phyloP scores from a whole-genome alignment of 495 filamentous ascomycete species.

The Pseudotulostoma volvatum region DNA sequence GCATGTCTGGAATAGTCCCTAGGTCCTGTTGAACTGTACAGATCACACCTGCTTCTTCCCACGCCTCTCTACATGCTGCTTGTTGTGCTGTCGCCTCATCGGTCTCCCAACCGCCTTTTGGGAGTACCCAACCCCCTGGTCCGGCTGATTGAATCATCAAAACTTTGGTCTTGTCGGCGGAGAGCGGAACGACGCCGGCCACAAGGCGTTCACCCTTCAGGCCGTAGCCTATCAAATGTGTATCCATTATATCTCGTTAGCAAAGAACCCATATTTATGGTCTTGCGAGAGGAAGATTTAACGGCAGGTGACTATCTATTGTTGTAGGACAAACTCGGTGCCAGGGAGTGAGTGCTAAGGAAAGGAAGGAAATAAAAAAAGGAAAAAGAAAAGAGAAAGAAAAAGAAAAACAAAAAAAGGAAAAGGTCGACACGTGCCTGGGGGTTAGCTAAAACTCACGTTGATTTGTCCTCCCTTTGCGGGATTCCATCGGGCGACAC shows the following conservation, averaged over 20 bases:
- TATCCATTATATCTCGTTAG: no score
- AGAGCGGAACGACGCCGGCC: slow-evolving; percentile 80
- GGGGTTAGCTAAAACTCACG: slow-evolving; percentile 39
- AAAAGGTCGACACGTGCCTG: slow-evolving; percentile 8
- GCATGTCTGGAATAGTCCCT: slow-evolving; percentile 67
- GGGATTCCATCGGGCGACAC: slow-evolving; percentile 59
- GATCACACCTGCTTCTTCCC: slow-evolving; percentile 91
- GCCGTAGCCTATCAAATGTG: slow-evolving; percentile 56
- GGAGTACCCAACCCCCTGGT: slow-evolving; percentile 83
- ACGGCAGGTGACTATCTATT: slow-evolving; percentile 3
- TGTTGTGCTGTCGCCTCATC: slow-evolving; percentile 62
- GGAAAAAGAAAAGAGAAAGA: slow-evolving; percentile 1
- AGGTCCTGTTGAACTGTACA: slow-evolving; percentile 69
- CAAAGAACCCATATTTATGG: neutral
- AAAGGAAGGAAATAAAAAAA: slow-evolving; percentile 1
- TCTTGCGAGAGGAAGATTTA: neutral
- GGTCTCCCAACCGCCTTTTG: slow-evolving; percentile 93
- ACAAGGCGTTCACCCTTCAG: slow-evolving; percentile 85
- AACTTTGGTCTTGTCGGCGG: slow-evolving; percentile 58
- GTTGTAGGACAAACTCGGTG: no score
- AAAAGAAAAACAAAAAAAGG: neutral
- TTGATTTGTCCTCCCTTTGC: slow-evolving; percentile 60
- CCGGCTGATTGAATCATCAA: slow-evolving; percentile 85
- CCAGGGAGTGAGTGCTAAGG: neutral
- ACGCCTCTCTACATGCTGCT: slow-evolving; percentile 70